These are phyloP conservation scores for Volvox carteri DNA, from an alignment of 163 green algal genomes.

Conservation along the genomic window DNA sequence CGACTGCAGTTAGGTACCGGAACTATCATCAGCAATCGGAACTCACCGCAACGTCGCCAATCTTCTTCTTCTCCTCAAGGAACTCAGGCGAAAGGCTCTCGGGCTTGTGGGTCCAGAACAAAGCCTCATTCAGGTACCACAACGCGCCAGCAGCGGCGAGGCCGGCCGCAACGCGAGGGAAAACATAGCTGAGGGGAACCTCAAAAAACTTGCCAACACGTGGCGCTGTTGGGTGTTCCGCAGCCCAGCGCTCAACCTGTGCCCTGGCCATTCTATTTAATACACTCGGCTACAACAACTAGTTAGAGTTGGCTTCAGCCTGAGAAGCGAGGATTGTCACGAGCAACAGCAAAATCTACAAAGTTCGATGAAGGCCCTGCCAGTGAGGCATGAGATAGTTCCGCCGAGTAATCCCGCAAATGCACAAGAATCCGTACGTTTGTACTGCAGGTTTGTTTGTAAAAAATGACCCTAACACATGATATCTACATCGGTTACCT, in stretches of 20 bases:
- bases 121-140: constrained; percentile 26
- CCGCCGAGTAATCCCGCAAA: too few relatives aligned
- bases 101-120: constrained; percentile 59
- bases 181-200: constrained; percentile 35
- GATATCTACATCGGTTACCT: too few relatives aligned
- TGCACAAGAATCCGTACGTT: too few relatives aligned
- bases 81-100: constrained; percentile 64
- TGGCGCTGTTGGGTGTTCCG: constrained; percentile 49
- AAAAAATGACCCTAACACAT: too few relatives aligned
- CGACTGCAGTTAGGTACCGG: constrained; percentile 22
- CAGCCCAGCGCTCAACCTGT: constrained; percentile 59
- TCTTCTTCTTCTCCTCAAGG: constrained; percentile 62
- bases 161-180: constrained; percentile 36
- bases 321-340: too few relatives aligned
- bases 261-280: constrained; percentile 38
- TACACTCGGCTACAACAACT: not conserved
- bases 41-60: constrained; percentile 67
- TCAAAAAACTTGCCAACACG: constrained; percentile 54
- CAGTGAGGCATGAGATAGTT: too few relatives aligned
- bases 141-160: constrained; percentile 37
- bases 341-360: too few relatives aligned
- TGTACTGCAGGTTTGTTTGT: too few relatives aligned
- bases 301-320: too few relatives aligned
- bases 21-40: constrained; percentile 17
- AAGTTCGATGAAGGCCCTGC: too few relatives aligned